Conservation (phyloP, 208 protist species). For the Leishmania guyanensis region DNA sequence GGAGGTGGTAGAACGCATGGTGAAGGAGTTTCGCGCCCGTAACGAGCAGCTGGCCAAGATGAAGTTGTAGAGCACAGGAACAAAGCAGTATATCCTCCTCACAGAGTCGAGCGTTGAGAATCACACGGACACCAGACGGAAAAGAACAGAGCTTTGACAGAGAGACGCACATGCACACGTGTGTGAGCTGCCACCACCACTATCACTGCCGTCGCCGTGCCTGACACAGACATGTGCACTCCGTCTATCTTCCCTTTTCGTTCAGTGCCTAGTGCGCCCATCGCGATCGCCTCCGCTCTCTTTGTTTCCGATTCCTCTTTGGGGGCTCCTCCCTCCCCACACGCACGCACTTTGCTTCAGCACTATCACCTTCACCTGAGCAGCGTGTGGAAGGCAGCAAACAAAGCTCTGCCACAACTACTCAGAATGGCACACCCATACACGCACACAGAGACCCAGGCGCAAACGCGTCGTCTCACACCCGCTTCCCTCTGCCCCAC, state of each 20-base stretch:
- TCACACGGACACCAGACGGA: not conserved
- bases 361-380: not conserved
- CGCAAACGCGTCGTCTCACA: not conserved
- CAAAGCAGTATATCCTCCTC: not conserved
- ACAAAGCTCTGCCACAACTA: not conserved
- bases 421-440: not conserved
- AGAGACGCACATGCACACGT: not conserved
- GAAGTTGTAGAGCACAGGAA: constrained; percentile 23
- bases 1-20: constrained; percentile 52
- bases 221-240: constrained; percentile 2
- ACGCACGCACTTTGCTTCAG: not conserved
- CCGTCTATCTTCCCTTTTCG: constrained; percentile 11
- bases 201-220: constrained; percentile 9
- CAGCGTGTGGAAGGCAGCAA: not conserved
- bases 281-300: not conserved
- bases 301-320: not conserved
- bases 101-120: not conserved
- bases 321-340: not conserved
- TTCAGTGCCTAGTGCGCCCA: not conserved
- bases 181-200: not conserved
- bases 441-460: not conserved
- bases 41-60: constrained; percentile 22
- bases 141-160: not conserved
- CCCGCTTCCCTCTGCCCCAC: not conserved
- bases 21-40: constrained; percentile 52